A percentile compares a stretch with the other conserved stretches of the same genome.
These are phyloP conservation scores for Aureobasidium uvarum DNA, from an alignment of 2,329 filamentous ascomycete genomes.

Conservation along the genomic window DNA sequence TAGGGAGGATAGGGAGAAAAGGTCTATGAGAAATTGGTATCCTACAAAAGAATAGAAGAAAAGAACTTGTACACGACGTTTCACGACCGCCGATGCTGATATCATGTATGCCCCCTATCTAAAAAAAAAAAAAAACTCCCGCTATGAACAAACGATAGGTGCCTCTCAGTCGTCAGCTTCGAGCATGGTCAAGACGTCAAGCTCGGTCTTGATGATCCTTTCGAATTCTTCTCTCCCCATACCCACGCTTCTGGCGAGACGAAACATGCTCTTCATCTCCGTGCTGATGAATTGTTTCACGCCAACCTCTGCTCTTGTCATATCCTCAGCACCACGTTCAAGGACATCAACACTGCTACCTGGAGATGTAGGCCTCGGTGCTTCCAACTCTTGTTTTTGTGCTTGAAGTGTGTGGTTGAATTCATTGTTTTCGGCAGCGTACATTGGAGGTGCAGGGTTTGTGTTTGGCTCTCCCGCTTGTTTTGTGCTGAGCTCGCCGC, in stretches of 20 bases:
- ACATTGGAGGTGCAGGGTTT: conserved; percentile 24
- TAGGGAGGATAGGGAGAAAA: background rate
- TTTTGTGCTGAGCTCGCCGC: conserved; percentile 46
- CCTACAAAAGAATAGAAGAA: background rate
- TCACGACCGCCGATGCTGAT: background rate
- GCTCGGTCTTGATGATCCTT: conserved; percentile 65
- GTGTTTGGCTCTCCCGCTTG: conserved; percentile 11
- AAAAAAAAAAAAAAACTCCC: conserved; percentile 13
- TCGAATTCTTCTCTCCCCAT: conserved; percentile 76
- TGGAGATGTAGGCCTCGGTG: conserved; percentile 54
- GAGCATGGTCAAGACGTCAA: conserved; percentile 67
- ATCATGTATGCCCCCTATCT: background rate
- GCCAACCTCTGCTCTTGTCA: conserved; percentile 65
- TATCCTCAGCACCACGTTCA: conserved; percentile 43
- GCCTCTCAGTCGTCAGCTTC: conserved; percentile 53
- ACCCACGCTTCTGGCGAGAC: conserved; percentile 66
- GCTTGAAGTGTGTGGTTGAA: conserved; percentile 31
- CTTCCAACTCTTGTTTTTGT: conserved; percentile 45
- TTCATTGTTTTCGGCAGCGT: background rate
- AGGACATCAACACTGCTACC: conserved; percentile 56
- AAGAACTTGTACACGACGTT: background rate
- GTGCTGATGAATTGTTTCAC: conserved; percentile 77
- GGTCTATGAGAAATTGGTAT: conserved; percentile 1
- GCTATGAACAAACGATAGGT: background rate
- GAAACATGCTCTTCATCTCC: conserved; percentile 72